Evolutionary conservation across 2,329 filamentous ascomycete species (phyloP).

Genomic region (Eurotiales sp.): DNA sequence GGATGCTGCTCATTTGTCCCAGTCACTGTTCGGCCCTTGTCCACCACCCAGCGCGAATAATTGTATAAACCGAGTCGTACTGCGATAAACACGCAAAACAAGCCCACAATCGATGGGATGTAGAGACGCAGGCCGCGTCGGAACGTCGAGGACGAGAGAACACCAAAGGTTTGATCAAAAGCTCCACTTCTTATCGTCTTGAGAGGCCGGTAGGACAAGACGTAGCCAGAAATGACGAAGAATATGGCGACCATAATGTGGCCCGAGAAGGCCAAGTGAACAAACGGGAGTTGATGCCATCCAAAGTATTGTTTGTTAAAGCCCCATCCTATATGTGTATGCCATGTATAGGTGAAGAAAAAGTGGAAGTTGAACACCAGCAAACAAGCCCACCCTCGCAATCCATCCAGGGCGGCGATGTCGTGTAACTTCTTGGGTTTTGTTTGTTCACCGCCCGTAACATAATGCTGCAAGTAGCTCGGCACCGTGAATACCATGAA

Average conservation of each 20-base stretch:
- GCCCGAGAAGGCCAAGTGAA: constrained; percentile 42
- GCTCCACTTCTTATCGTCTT: constrained; percentile 35
- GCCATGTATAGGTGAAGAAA: constrained; percentile 43
- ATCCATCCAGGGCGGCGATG: constrained; percentile 40
- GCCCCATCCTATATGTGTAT: constrained; percentile 37
- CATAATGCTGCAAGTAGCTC: constrained; percentile 32
- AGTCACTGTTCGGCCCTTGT: constrained; percentile 34
- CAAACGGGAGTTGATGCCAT: constrained; percentile 38
- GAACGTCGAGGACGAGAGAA: constrained; percentile 42
- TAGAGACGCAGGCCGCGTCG: constrained; percentile 42
- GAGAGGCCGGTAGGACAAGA: constrained; percentile 42
- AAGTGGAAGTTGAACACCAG: constrained; percentile 48
- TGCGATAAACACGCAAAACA: constrained; percentile 39
- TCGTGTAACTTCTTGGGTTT: constrained; percentile 30
- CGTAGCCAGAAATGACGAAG: constrained; percentile 48
- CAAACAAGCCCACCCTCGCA: constrained; percentile 42
- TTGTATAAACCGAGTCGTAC: constrained; percentile 41
- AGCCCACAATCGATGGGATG: constrained; percentile 38
- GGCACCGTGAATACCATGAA: constrained; percentile 31
- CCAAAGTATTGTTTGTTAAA: constrained; percentile 39
- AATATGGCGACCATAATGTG: constrained; percentile 48
- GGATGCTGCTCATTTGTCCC: constrained; percentile 44
- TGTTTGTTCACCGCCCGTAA: constrained; percentile 27
- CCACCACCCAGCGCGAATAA: constrained; percentile 33
- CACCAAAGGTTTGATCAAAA: constrained; percentile 38